Evolutionary conservation across 192 early-diverging fungal genomes (phyloP).

Genomic region (Coemansia sp.): DNA sequence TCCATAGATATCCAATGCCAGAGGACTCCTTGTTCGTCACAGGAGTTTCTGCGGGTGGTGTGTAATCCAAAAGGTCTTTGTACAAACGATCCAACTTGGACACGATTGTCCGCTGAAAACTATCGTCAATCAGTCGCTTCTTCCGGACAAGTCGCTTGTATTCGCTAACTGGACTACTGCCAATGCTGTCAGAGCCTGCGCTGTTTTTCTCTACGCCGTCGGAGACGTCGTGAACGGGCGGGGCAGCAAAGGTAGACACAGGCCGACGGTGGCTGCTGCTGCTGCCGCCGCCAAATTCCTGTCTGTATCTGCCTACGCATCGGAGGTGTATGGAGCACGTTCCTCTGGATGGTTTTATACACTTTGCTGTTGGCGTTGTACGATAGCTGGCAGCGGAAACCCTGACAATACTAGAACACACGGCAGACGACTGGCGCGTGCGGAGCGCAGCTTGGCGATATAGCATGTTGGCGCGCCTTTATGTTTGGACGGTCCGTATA

Average conservation of each 20-base stretch:
- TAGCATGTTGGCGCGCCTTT: neutral
- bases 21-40: neutral
- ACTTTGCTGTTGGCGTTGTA: neutral
- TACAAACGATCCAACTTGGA: conserved; percentile 65
- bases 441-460: neutral
- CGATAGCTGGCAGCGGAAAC: neutral
- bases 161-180: conserved; percentile 28
- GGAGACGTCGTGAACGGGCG: neutral
- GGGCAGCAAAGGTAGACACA: neutral
- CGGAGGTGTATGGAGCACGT: neutral
- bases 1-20: conserved; percentile 27
- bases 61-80: conserved; percentile 59
- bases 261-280: neutral
- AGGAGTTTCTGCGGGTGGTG: conserved; percentile 51
- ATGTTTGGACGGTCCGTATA: neutral
- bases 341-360: too few species aligned
- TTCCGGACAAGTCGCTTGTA: conserved; percentile 50
- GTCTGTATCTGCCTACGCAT: neutral
- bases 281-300: neutral
- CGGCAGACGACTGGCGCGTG: neutral
- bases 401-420: neutral
- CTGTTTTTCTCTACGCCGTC: neutral
- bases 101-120: conserved; percentile 68
- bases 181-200: neutral
- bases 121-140: conserved; percentile 63